These are phyloP conservation scores for Aspergillus incahuasiensis DNA, from an alignment of 495 filamentous ascomycete genomes.

Conservation along the genomic window DNA sequence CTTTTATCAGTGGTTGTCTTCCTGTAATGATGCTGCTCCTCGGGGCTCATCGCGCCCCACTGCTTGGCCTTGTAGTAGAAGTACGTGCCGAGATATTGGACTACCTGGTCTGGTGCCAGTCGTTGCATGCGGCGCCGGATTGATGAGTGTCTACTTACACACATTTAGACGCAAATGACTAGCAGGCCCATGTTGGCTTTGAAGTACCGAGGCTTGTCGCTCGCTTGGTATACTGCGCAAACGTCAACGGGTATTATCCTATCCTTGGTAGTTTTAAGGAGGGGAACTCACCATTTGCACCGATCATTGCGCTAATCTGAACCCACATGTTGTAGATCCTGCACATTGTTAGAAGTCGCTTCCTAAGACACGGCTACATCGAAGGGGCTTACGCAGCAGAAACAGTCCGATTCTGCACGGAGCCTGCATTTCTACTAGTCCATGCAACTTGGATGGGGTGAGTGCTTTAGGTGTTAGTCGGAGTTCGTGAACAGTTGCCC, in stretches of 20 bases:
- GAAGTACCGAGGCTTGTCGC: neutral
- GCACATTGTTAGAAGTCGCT: neutral
- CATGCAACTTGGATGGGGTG: conserved; percentile 54
- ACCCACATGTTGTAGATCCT: conserved; percentile 3
- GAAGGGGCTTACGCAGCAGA: no score
- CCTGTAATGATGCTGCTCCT: neutral
- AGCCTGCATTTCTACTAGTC: conserved; percentile 50
- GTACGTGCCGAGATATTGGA: conserved; percentile 53
- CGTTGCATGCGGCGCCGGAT: no score
- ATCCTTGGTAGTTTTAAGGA: no score
- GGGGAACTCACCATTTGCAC: neutral
- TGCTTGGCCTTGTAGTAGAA: conserved; percentile 46
- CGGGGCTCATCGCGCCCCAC: conserved; percentile 3
- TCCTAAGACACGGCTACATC: no score
- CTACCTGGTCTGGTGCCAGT: no score
- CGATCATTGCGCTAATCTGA: neutral
- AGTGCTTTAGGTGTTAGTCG: no score
- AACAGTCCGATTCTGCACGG: conserved; percentile 25
- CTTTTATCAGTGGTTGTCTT: neutral
- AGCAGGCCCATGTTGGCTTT: neutral
- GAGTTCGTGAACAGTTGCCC: no score
- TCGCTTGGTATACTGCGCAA: neutral
- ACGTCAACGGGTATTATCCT: no score
- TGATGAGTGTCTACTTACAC: no score
- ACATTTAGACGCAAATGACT: conserved; percentile 51